A percentile compares a stretch with the other conserved stretches of the same genome.
Conservation (phyloP, 305 asterid species). For the Caryopteris hybrid region DNA sequence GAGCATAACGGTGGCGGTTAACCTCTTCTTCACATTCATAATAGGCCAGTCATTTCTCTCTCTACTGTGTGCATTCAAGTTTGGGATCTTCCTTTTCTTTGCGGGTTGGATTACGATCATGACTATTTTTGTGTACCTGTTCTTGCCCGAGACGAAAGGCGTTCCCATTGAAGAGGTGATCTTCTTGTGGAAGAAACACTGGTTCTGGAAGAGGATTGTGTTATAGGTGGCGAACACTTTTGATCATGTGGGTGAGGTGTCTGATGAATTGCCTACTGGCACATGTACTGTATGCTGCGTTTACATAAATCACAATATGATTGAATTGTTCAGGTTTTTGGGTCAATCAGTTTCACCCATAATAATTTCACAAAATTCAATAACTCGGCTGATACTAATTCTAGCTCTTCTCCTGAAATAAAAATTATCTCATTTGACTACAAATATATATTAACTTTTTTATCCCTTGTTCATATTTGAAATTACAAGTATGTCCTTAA, state of each 20-base stretch:
- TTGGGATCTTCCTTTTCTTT: conserved; percentile 85
- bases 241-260: background rate
- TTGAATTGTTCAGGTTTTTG: no score
- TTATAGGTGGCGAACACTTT: background rate
- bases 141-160: conserved; percentile 93
- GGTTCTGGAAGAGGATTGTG: conserved; percentile 84
- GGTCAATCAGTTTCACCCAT: no score
- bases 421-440: no score
- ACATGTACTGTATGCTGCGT: no score
- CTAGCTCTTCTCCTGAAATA: no score
- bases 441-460: no score
- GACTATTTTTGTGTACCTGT: conserved; percentile 67
- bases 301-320: no score
- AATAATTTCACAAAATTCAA: no score
- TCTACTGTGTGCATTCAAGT: conserved; percentile 78
- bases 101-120: conserved; percentile 78
- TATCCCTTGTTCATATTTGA: no score
- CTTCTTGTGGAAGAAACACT: conserved; percentile 76
- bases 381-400: no score
- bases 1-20: conserved; percentile 90
- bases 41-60: conserved; percentile 81
- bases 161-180: conserved; percentile 92
- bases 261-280: background rate
- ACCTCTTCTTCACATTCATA: conserved; percentile 76
- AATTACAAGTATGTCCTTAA: no score